A percentile compares a stretch with the other conserved stretches of the same genome.
These are phyloP conservation scores for Erodium moschatum DNA, from an alignment of 441 rosid genomes.

Conservation along the genomic window DNA sequence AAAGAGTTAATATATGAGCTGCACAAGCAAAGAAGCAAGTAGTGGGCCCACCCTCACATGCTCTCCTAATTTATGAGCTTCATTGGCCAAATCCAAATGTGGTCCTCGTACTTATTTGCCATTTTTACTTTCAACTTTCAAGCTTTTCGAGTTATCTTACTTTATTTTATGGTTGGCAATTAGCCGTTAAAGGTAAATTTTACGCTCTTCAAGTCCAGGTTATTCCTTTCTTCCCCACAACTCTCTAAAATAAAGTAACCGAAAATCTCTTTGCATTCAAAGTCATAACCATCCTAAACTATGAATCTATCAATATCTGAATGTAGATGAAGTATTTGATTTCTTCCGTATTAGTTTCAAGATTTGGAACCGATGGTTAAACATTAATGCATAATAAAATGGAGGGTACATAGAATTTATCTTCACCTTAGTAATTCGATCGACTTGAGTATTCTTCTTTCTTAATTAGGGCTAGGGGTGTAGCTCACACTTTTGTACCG, in stretches of 20 bases:
- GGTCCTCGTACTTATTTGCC: not conserved
- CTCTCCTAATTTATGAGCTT: not conserved
- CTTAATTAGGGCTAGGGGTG: too few relatives aligned
- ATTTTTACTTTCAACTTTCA: not conserved
- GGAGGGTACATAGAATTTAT: too few relatives aligned
- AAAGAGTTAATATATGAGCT: not conserved
- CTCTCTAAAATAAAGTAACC: not conserved
- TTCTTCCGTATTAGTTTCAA: not conserved
- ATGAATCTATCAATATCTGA: not conserved
- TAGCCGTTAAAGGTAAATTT: not conserved
- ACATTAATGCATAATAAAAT: too few relatives aligned
- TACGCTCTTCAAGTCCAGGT: not conserved
- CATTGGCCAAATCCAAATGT: not conserved
- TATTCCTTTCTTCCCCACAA: not conserved
- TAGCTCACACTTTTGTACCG: too few relatives aligned
- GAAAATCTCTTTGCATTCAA: not conserved
- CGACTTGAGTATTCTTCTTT: too few relatives aligned
- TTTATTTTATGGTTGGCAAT: not conserved
- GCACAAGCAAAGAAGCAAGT: not conserved
- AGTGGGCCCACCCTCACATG: constrained; percentile 4
- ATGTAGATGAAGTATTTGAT: not conserved
- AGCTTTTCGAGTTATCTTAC: not conserved
- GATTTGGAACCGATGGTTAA: too few relatives aligned
- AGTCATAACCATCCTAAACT: not conserved
- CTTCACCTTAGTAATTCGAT: too few relatives aligned